A percentile compares a stretch with the other conserved stretches of the same genome.
These are phyloP conservation scores for Boechera divaricarpa DNA, from an alignment of 345 rosid genomes.

Conservation along the genomic window DNA sequence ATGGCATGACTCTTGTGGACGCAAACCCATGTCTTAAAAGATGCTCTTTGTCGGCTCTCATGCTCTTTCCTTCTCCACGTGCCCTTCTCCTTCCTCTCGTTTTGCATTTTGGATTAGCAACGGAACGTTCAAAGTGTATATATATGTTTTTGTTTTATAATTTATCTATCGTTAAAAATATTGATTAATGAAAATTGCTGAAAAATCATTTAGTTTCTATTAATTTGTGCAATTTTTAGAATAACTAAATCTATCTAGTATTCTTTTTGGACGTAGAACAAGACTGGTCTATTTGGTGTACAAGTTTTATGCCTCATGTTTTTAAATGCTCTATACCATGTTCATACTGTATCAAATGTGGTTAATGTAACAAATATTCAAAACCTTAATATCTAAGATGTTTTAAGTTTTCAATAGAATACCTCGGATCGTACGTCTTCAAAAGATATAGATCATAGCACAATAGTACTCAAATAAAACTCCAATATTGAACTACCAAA, in stretches of 20 bases:
- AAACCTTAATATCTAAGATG: not conserved
- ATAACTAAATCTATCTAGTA: not conserved
- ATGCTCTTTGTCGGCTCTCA: conserved; percentile 68
- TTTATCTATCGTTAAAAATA: not conserved
- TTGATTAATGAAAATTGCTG: not conserved
- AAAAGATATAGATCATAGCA: not conserved
- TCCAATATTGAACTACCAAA: not conserved
- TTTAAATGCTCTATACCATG: not conserved
- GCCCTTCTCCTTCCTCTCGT: conserved; percentile 39
- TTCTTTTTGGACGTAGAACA: not conserved
- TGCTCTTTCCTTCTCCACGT: conserved; percentile 45
- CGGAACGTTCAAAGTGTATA: not conserved
- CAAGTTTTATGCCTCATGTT: not conserved
- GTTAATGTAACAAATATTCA: not conserved
- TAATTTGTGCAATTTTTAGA: not conserved
- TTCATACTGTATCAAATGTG: not conserved
- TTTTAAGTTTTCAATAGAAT: not conserved
- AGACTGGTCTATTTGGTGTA: not conserved
- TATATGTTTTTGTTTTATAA: not conserved
- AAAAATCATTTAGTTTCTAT: not conserved
- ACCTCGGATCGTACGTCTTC: not conserved
- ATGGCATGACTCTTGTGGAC: conserved; percentile 49
- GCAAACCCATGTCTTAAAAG: conserved; percentile 61
- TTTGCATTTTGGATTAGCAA: conserved; percentile 19
- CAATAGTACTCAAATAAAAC: no score